Evolutionary conservation across 495 filamentous ascomycete genomes (phyloP).

Genomic region (Xylaria bambusicola): DNA sequence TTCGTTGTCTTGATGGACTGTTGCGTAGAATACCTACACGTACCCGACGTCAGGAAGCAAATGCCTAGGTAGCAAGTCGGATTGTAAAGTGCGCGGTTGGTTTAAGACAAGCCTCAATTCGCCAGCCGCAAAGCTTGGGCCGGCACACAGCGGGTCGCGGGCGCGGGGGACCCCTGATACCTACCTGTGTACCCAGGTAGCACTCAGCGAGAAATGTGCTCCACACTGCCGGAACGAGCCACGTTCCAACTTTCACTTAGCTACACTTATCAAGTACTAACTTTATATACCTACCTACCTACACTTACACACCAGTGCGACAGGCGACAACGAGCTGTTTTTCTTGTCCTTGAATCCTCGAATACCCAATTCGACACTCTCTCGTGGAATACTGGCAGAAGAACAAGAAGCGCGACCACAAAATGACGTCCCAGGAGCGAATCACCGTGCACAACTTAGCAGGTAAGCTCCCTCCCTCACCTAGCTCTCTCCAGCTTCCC

Average conservation of each 20-base stretch:
- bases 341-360: neutral
- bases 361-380: neutral
- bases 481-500: neutral
- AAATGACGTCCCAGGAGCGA: slow-evolving; percentile 54
- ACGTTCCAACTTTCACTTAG: slow-evolving; percentile 18
- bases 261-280: neutral
- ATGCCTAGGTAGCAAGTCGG: too few relatives aligned
- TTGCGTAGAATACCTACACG: too few relatives aligned
- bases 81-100: slow-evolving; percentile 12
- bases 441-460: slow-evolving; percentile 70
- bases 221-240: slow-evolving; percentile 27
- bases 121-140: slow-evolving; percentile 11
- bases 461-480: slow-evolving; percentile 43
- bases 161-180: neutral
- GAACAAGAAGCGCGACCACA: slow-evolving; percentile 4
- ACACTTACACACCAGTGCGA: neutral
- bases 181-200: too few relatives aligned
- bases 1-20: neutral
- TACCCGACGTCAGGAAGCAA: too few relatives aligned
- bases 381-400: neutral
- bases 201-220: slow-evolving; percentile 14
- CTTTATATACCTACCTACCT: neutral
- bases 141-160: neutral
- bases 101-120: slow-evolving; percentile 11
- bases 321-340: neutral